Evolutionary conservation across 495 filamentous ascomycete genomes (phyloP), one percentile per base, ranked within the genome.

Genomic region (Penicillium pulvis): DNA sequence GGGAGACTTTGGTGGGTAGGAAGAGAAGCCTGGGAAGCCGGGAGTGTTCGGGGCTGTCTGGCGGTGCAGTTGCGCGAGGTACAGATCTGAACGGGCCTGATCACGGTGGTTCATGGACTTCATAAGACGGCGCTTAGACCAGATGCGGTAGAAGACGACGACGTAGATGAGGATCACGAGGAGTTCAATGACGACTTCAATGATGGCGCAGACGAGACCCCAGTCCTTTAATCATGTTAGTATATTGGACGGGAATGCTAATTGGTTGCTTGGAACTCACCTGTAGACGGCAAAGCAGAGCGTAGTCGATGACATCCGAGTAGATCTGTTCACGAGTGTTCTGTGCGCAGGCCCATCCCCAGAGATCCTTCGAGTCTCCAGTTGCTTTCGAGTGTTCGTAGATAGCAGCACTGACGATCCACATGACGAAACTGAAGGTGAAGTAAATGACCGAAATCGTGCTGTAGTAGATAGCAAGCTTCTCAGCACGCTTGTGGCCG

Each of bases 41-140:
- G 93, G 92, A 1, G 93, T 96, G 79, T 98, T 97, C 52, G 93
- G 93, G 11, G 92, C 92, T 20, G 93, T 96, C 74, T 98, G 92
- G 9, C 87, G 81, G 61, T 90, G 91, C 7, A 98, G 85, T 68
- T 98, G 94, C 46, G 93, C 94, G 53, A 98, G 91, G 80, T 97
- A 98, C 56, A 98, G 81, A 69, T 97, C 92, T 62, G 87, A 90
- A 57, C 94, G 89, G 63, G 94, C 94, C 66, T 87, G 88, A 82
- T 99, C 94, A 64, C 94, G 93, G 66, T 88, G 76, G 73, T 96
- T 90, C 93, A 99, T 98, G 52, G 91, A 90, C 78, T 97, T 98
- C 72, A 87, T 88, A 56, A 99, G 90, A 65, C 87, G 85, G 70
- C 90, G 89, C 82, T 99, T 99, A 57, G 90, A 90, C 83, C 91